Conservation (phyloP, 176 grass and related monocot species). For the Avena insularis region DNA sequence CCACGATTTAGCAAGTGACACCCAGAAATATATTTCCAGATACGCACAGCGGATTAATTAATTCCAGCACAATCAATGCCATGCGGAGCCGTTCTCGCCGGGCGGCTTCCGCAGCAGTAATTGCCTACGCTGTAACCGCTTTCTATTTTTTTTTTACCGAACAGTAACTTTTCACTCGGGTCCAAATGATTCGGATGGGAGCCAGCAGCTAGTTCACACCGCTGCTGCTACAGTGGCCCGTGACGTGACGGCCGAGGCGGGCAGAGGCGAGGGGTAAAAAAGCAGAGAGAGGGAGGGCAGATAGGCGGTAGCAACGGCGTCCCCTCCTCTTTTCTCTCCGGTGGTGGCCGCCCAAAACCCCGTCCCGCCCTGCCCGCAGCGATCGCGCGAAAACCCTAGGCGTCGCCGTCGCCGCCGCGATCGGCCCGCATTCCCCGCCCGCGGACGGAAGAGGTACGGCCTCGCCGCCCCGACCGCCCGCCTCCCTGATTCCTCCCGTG, state of each 20-base stretch:
- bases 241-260: not conserved
- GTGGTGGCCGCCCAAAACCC: not conserved
- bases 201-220: too few species aligned
- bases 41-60: too few species aligned
- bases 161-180: too few species aligned
- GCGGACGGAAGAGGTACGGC: not conserved
- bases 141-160: too few species aligned
- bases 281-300: not conserved
- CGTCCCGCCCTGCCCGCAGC: not conserved
- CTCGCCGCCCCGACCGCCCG: not conserved
- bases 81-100: too few species aligned
- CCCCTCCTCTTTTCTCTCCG: not conserved
- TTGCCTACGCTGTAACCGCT: too few species aligned
- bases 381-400: conserved; percentile 21
- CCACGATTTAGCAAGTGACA: too few species aligned
- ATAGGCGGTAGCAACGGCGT: not conserved
- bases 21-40: too few species aligned
- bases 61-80: too few species aligned
- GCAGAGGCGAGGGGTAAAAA: too few species aligned
- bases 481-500: not conserved
- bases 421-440: not conserved
- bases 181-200: too few species aligned
- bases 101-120: too few species aligned
- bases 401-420: not conserved
- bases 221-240: not conserved